Evolutionary conservation across 1,284 basidiomycete genomes (phyloP).

Genomic region (Hypsizygus ulmarius): DNA sequence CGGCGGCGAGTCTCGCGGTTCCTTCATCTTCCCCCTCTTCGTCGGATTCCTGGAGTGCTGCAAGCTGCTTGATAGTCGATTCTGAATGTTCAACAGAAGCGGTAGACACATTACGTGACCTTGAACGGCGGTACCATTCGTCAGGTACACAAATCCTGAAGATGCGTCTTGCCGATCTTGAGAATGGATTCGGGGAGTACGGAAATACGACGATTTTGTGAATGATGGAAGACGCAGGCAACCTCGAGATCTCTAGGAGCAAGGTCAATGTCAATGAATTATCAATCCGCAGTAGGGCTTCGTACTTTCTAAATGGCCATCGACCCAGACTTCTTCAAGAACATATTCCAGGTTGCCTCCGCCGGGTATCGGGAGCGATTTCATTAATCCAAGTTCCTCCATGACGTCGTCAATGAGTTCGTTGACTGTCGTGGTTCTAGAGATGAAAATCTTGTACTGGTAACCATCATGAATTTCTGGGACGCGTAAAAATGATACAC

Average conservation of each 20-base stretch:
- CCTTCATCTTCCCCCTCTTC: conserved; percentile 51
- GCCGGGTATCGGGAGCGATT: conserved; percentile 56
- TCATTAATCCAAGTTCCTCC: conserved; percentile 70
- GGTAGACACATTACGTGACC: conserved; percentile 47
- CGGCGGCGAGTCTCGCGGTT: conserved; percentile 51
- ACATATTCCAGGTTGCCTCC: conserved; percentile 63
- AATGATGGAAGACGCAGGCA: conserved; percentile 36
- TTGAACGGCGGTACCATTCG: conserved; percentile 74
- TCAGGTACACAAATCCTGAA: conserved; percentile 72
- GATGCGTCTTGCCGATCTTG: conserved; percentile 35
- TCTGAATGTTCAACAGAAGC: conserved; percentile 49
- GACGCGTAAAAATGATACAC: conserved; percentile 64
- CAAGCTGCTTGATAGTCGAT: conserved; percentile 46
- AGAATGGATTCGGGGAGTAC: conserved; percentile 39
- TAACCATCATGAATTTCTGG: conserved; percentile 79
- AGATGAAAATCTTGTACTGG: conserved; percentile 61
- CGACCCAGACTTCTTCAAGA: conserved; percentile 61
- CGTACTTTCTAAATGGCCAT: conserved; percentile 51
- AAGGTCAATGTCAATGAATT: conserved; percentile 8
- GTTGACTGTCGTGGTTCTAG: conserved; percentile 48
- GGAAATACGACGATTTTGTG: conserved; percentile 38
- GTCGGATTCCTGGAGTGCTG: conserved; percentile 50
- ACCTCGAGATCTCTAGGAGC: conserved; percentile 39
- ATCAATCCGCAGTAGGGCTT: conserved; percentile 3
- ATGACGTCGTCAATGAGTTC: conserved; percentile 54